These are phyloP conservation scores for Mycena albidolilacea DNA, from an alignment of 768 basidiomycete genomes.

Conservation along the genomic window DNA sequence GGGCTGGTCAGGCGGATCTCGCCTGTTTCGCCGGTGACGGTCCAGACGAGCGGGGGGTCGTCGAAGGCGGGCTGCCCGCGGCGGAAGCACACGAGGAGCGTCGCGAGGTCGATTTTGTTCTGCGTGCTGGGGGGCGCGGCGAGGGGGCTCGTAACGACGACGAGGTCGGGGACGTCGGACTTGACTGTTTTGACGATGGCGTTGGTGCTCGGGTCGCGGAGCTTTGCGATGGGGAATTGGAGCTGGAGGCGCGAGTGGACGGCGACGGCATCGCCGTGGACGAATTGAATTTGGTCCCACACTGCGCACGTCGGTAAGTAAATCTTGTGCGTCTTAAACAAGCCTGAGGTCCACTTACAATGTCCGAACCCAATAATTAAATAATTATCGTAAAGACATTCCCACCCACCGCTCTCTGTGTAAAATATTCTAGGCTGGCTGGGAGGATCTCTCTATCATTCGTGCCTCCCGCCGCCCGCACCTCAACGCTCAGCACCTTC, in stretches of 20 bases:
- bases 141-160: constrained; percentile 36
- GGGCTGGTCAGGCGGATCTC: constrained; percentile 20
- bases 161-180: constrained; percentile 38
- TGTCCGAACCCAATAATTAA: constrained; percentile 30
- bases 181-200: constrained; percentile 26
- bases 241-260: constrained; percentile 14
- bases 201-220: constrained; percentile 36
- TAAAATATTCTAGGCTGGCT: constrained; percentile 30
- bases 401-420: constrained; percentile 22
- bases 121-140: constrained; percentile 6
- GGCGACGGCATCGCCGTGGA: constrained; percentile 37
- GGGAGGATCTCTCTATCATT: constrained; percentile 19
- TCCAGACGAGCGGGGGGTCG: constrained; percentile 32
- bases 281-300: constrained; percentile 31
- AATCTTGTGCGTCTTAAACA: constrained; percentile 24
- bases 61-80: constrained; percentile 18
- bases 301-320: constrained; percentile 33
- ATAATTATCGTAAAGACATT: constrained; percentile 28
- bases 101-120: constrained; percentile 21
- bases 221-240: constrained; percentile 27
- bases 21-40: constrained; percentile 39
- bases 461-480: background rate
- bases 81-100: constrained; percentile 37
- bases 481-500: constrained; percentile 24
- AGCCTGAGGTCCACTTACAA: constrained; percentile 17